Conservation (phyloP, 2,329 filamentous ascomycete genomes). For the Aspergillus cejpii region DNA sequence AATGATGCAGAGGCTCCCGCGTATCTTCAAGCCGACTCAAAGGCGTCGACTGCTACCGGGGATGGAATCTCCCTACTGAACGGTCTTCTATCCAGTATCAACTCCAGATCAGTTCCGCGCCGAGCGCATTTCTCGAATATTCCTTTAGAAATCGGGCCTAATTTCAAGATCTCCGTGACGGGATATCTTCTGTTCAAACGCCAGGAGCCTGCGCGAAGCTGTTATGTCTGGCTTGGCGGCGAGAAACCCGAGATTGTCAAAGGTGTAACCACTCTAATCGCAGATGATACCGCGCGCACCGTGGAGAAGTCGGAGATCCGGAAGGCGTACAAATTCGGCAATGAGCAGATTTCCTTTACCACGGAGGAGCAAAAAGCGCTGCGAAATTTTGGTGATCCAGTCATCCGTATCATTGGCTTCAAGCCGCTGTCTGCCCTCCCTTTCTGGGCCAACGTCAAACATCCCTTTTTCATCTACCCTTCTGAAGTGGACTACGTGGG, state of each 20-base stretch:
- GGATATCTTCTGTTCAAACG: conserved; percentile 85
- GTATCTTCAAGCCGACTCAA: conserved; percentile 45
- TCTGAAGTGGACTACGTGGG: conserved; percentile 85
- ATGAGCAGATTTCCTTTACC: conserved; percentile 78
- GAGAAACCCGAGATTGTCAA: conserved; percentile 75
- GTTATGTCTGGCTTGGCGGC: conserved; percentile 82
- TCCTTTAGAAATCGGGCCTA: conserved; percentile 80
- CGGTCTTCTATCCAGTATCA: conserved; percentile 78
- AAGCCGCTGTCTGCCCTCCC: conserved; percentile 70
- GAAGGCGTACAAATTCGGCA: conserved; percentile 94
- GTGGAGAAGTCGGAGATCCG: conserved; percentile 76
- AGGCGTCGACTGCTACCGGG: conserved; percentile 58
- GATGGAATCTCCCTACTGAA: conserved; percentile 73
- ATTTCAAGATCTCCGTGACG: conserved; percentile 80
- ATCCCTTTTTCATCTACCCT: conserved; percentile 88
- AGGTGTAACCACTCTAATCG: conserved; percentile 65
- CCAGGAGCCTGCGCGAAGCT: conserved; percentile 72
- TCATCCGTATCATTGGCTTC: conserved; percentile 88
- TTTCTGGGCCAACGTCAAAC: conserved; percentile 77
- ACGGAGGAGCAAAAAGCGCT: conserved; percentile 74
- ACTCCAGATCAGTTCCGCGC: conserved; percentile 80
- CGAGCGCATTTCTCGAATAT: conserved; percentile 79
- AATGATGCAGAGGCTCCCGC: conserved; percentile 61
- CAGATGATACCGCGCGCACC: conserved; percentile 67
- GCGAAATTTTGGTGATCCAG: conserved; percentile 70